A percentile compares a stretch with the other conserved stretches of the same genome.
Evolutionary conservation across 768 basidiomycete genomes (phyloP).

Genomic region (Mycena belliarum): DNA sequence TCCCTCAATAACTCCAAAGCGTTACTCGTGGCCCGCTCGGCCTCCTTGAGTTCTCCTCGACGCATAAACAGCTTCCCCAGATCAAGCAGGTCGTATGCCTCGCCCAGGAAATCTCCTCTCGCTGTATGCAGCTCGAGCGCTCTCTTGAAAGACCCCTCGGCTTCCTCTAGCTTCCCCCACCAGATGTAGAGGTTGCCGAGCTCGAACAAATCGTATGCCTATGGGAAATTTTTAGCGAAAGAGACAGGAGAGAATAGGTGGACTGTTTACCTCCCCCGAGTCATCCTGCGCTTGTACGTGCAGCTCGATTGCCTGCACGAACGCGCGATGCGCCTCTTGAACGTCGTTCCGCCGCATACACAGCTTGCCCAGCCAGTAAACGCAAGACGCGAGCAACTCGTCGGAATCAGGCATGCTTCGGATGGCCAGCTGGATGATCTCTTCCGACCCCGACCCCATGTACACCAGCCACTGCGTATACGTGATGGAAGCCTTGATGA

Average conservation of each 20-base stretch:
- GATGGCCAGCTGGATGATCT: slow-evolving; percentile 21
- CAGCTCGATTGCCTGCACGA: slow-evolving; percentile 5
- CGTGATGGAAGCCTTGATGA: slow-evolving; percentile 15
- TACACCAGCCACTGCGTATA: slow-evolving; percentile 20
- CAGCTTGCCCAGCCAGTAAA: slow-evolving; percentile 21
- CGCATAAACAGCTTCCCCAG: slow-evolving; percentile 22
- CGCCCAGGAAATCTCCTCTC: neutral
- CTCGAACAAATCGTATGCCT: slow-evolving; percentile 21
- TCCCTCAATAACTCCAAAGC: slow-evolving; percentile 9
- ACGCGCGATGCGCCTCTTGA: slow-evolving; percentile 16
- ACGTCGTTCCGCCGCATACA: slow-evolving; percentile 20
- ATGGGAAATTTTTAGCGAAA: neutral
- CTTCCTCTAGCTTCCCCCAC: slow-evolving; percentile 18
- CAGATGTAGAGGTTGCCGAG: slow-evolving; percentile 17
- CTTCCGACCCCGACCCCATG: slow-evolving; percentile 21
- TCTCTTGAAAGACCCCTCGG: slow-evolving; percentile 13
- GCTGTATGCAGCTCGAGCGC: slow-evolving; percentile 14
- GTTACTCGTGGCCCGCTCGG: slow-evolving; percentile 7
- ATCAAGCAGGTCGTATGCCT: slow-evolving; percentile 18
- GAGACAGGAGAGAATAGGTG: neutral
- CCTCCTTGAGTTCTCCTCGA: slow-evolving; percentile 12
- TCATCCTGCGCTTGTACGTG: slow-evolving; percentile 12
- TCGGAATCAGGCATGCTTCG: slow-evolving; percentile 9
- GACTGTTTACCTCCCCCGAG: slow-evolving; percentile 15
- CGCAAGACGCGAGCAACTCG: slow-evolving; percentile 13